Evolutionary conservation across 2,329 filamentous ascomycete genomes (phyloP).

Genomic region (Metarhizium sp.): DNA sequence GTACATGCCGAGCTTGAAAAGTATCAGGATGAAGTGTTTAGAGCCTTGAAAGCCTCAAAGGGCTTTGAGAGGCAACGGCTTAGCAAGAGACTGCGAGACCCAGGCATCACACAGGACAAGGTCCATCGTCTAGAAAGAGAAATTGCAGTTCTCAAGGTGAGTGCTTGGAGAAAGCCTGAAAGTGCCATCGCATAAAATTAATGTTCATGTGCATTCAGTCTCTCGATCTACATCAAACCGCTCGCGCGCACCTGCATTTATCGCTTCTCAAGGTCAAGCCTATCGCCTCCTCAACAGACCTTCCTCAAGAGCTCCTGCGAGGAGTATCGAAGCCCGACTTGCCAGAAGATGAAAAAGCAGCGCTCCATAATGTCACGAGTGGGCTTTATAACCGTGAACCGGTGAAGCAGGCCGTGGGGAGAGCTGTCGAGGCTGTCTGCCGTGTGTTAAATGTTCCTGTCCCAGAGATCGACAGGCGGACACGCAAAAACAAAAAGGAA

Average conservation of each 20-base stretch:
- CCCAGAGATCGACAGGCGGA: slow-evolving; percentile 29
- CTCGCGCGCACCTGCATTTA: slow-evolving; percentile 45
- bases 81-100: slow-evolving; percentile 46
- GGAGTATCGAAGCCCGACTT: slow-evolving; percentile 41
- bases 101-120: slow-evolving; percentile 36
- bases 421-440: slow-evolving; percentile 41
- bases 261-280: slow-evolving; percentile 44
- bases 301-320: slow-evolving; percentile 38
- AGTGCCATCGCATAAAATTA: neutral
- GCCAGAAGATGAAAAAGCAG: slow-evolving; percentile 39
- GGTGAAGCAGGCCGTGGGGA: slow-evolving; percentile 39
- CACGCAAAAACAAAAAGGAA: slow-evolving; percentile 21
- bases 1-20: slow-evolving; percentile 43
- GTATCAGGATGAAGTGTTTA: slow-evolving; percentile 50
- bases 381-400: slow-evolving; percentile 42
- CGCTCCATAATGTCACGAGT: slow-evolving; percentile 52
- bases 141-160: slow-evolving; percentile 44
- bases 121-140: slow-evolving; percentile 54
- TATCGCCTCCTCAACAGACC: slow-evolving; percentile 38
- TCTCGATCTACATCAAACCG: slow-evolving; percentile 48
- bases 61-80: slow-evolving; percentile 72
- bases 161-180: neutral
- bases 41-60: slow-evolving; percentile 63
- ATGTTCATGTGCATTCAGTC: slow-evolving; percentile 25
- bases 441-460: slow-evolving; percentile 35